Evolutionary conservation across 2,329 filamentous ascomycete species (phyloP).

Genomic region (Epichloe sylvatica): DNA sequence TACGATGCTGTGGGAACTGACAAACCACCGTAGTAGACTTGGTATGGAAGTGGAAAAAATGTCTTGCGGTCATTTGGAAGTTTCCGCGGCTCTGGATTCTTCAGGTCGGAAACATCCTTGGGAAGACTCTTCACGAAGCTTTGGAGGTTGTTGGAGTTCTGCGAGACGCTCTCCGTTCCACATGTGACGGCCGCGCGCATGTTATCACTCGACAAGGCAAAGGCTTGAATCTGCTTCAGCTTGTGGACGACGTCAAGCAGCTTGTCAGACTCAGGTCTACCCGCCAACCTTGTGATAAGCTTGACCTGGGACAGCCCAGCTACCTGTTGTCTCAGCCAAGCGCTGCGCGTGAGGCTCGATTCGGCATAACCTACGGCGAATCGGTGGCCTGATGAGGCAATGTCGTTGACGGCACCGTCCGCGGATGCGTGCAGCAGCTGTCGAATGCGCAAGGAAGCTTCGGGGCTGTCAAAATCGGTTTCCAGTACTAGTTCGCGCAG

Average conservation of each 20-base stretch:
- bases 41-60: slow-evolving; percentile 89
- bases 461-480: slow-evolving; percentile 76
- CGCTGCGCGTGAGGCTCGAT: slow-evolving; percentile 58
- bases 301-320: slow-evolving; percentile 82
- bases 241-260: slow-evolving; percentile 66
- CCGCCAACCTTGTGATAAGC: slow-evolving; percentile 65
- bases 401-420: slow-evolving; percentile 80
- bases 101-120: slow-evolving; percentile 25
- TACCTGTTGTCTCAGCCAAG: slow-evolving; percentile 69
- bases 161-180: slow-evolving; percentile 53
- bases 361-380: slow-evolving; percentile 78
- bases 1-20: slow-evolving; percentile 77
- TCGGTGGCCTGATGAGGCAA: slow-evolving; percentile 78
- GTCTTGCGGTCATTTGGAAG: slow-evolving; percentile 49
- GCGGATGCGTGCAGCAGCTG: slow-evolving; percentile 78
- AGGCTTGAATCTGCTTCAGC: slow-evolving; percentile 69
- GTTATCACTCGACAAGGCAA: slow-evolving; percentile 55
- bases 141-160: slow-evolving; percentile 58
- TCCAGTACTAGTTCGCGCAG: slow-evolving; percentile 68
- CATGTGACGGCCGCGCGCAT: slow-evolving; percentile 79
- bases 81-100: slow-evolving; percentile 15
- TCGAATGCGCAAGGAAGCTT: slow-evolving; percentile 67
- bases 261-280: slow-evolving; percentile 52
- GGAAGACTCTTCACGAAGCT: slow-evolving; percentile 46
- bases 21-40: slow-evolving; percentile 86